Percentiles rank a stretch among this genome's conserved stretches.
Evolutionary conservation across 2,329 filamentous ascomycete genomes (phyloP).

Genomic region (Phaeosphaeriaceae sp.): DNA sequence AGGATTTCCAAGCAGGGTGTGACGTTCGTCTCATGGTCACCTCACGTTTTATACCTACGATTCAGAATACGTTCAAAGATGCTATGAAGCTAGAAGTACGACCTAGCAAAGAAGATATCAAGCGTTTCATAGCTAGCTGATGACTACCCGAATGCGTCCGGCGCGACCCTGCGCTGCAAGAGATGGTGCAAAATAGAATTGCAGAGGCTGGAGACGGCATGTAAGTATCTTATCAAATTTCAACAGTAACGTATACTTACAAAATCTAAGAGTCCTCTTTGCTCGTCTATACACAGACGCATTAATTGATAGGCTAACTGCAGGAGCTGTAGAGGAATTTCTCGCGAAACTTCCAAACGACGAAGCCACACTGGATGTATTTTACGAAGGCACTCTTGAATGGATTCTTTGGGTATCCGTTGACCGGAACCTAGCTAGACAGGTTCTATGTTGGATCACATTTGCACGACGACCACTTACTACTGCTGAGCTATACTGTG

Average conservation of each 20-base stretch:
- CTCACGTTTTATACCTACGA: slow-evolving; percentile 24
- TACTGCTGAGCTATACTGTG: slow-evolving; percentile 14
- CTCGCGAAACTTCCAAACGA: neutral
- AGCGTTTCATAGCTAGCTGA: slow-evolving; percentile 16
- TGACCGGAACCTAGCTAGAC: slow-evolving; percentile 40
- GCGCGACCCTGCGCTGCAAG: slow-evolving; percentile 18
- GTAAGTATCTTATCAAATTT: neutral
- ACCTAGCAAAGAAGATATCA: slow-evolving; percentile 28
- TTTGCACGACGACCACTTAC: slow-evolving; percentile 20
- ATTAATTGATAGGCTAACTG: neutral
- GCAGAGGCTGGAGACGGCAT: slow-evolving; percentile 14
- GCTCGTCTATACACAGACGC: slow-evolving; percentile 3
- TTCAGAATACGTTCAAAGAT: slow-evolving; percentile 16
- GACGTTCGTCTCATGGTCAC: slow-evolving; percentile 16
- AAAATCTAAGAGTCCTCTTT: slow-evolving; percentile 4
- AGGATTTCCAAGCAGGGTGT: neutral
- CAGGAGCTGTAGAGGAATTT: neutral
- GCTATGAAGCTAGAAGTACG: slow-evolving; percentile 20
- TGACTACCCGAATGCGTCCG: slow-evolving; percentile 22
- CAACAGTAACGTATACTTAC: neutral
- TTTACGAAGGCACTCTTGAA: slow-evolving; percentile 11
- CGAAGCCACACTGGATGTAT: slow-evolving; percentile 4
- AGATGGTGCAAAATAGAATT: slow-evolving; percentile 22
- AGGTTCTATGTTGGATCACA: slow-evolving; percentile 27
- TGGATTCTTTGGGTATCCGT: too few species aligned